Evolutionary conservation across 352 stramenopile species (phyloP).

Genomic region (Phytophthora lateralis): DNA sequence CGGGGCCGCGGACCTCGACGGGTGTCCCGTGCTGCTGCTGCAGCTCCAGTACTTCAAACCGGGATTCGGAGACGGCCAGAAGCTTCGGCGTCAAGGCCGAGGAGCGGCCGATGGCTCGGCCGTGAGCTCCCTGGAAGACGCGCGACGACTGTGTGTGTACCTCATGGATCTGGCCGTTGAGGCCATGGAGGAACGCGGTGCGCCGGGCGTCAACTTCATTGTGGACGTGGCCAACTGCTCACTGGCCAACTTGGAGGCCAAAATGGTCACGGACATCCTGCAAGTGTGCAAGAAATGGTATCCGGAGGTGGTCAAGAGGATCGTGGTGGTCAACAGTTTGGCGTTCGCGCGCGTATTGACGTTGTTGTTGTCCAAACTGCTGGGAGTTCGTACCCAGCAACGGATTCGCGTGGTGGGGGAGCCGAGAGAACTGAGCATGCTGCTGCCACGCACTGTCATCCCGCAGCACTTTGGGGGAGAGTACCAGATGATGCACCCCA

Average conservation of each 20-base stretch:
- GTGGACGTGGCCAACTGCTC: constrained; percentile 63
- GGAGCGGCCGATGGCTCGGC: constrained; percentile 56
- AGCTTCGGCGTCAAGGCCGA: constrained; percentile 59
- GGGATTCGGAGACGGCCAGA: constrained; percentile 55
- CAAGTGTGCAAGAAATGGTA: constrained; percentile 68
- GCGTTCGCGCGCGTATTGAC: constrained; percentile 58
- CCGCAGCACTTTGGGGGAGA: constrained; percentile 67
- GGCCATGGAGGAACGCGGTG: constrained; percentile 67
- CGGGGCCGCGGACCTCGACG: constrained; percentile 49
- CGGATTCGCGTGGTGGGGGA: constrained; percentile 58
- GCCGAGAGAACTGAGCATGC: constrained; percentile 49
- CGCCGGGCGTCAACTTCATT: constrained; percentile 70
- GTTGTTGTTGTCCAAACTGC: constrained; percentile 55
- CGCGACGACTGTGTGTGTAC: constrained; percentile 70
- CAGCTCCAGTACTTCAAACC: constrained; percentile 70
- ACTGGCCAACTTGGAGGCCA: constrained; percentile 57
- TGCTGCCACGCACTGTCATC: constrained; percentile 51
- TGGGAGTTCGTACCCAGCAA: constrained; percentile 51
- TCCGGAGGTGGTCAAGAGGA: constrained; percentile 59
- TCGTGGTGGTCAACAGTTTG: constrained; percentile 72
- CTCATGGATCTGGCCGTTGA: constrained; percentile 79
- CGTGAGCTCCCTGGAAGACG: constrained; percentile 70
- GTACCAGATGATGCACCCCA: constrained; percentile 58
- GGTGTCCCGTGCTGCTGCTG: constrained; percentile 65
- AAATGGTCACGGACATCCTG: constrained; percentile 71